These are phyloP conservation scores for Myxozyma melibiosi DNA, from an alignment of 805 yeast species.

Conservation along the genomic window DNA sequence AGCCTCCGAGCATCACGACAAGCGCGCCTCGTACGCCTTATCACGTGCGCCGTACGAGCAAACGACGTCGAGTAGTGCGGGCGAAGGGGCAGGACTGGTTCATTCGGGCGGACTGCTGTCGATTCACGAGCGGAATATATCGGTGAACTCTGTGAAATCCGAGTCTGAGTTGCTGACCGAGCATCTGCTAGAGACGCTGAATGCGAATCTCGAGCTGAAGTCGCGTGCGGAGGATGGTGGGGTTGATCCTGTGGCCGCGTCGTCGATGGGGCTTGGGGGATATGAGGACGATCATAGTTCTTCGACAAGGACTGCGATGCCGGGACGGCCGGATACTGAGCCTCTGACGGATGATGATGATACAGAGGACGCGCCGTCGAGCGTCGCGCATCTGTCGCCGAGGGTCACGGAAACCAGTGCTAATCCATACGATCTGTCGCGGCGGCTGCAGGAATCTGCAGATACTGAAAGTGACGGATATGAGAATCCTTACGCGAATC, in stretches of 20 bases:
- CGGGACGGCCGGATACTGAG: background rate
- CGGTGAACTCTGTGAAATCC: constrained; percentile 11
- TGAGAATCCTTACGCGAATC: background rate
- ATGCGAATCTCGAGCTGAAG: constrained; percentile 1
- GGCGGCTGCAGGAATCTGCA: too few species aligned
- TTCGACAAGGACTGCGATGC: background rate
- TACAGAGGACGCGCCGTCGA: background rate
- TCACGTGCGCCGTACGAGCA: background rate
- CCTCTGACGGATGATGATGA: background rate
- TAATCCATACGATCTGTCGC: background rate
- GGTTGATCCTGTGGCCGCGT: background rate
- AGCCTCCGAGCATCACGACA: background rate
- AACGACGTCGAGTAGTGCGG: background rate
- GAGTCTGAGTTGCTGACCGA: constrained; percentile 26
- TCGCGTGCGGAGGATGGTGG: background rate
- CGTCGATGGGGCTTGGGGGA: background rate
- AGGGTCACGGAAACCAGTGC: background rate
- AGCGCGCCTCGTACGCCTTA: constrained; percentile 6
- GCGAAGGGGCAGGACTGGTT: background rate
- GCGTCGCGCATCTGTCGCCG: background rate
- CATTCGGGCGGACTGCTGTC: background rate
- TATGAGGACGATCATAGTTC: background rate
- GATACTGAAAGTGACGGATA: too few species aligned
- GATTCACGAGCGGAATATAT: constrained; percentile 16
- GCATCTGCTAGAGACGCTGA: constrained; percentile 12